phyloP scores from a whole-genome alignment of 208 protist genomes.

The Porcisia hertigi region DNA sequence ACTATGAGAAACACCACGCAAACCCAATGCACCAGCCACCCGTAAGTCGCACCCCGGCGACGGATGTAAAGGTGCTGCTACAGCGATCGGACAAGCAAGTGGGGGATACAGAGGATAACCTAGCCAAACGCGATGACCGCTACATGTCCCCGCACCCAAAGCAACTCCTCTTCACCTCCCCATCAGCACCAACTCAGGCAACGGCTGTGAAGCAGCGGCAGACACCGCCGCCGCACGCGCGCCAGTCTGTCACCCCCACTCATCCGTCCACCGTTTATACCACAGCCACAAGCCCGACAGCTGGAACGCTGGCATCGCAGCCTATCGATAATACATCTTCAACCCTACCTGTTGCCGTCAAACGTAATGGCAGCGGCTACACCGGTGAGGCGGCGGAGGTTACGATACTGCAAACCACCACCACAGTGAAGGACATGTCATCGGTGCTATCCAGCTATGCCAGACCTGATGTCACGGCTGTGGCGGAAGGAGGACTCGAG shows the following conservation, averaged over 20 bases:
- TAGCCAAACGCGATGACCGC: background rate
- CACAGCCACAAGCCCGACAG: background rate
- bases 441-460: constrained; percentile 11
- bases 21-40: background rate
- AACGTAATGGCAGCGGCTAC: background rate
- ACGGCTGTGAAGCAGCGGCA: background rate
- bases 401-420: background rate
- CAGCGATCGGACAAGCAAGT: background rate
- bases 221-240: constrained; percentile 1
- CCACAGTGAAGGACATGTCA: background rate
- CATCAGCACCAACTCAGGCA: background rate
- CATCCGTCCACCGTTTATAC: background rate
- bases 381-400: background rate
- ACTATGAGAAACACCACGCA: background rate
- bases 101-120: background rate
- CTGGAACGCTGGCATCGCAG: background rate
- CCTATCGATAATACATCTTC: background rate
- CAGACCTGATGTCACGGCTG: background rate
- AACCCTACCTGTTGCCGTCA: background rate
- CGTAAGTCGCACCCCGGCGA: constrained; percentile 17
- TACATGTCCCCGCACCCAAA: constrained; percentile 3
- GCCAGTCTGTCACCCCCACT: background rate
- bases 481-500: background rate
- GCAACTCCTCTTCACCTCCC: constrained; percentile 23
- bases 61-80: constrained; percentile 16